Base-by-base conservation (phyloP, 2,329 filamentous ascomycete genomes). In the Fusarium equiseti region DNA sequence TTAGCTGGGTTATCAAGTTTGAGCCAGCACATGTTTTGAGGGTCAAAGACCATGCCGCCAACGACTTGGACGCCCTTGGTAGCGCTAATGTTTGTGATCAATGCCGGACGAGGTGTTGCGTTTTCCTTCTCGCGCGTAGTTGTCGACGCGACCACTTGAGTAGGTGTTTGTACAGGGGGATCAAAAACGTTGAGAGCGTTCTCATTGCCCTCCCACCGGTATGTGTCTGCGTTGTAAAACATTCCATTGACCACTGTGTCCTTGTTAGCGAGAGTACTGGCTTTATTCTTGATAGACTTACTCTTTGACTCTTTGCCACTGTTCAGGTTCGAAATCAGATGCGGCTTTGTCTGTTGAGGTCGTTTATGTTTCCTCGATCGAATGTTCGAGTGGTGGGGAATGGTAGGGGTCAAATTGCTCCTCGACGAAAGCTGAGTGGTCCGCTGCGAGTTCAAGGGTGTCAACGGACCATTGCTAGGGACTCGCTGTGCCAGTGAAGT, bases 1-100 rank as follows among this genome's bases (percentile, higher is more conserved):
- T 83, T 83, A n/a, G 79, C 79, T 31, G 85, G 78, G 20, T 83
- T 80, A 49, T 86, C 84, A 67, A 96, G 85, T 80, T 97, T 98
- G 60, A 98, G 87, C 96, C 96, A 99, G 79, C 94, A 97, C 95
- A 99, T 98, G 74, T 93, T 93, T 68, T 94, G 91, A 6, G 96
- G 96, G 77, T 99, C 96, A 79, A 98, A 99, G 12, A 98, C 92
- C 96, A 99, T 99, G 73, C 94, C 94, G n/a, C 94, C 93, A 62
- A 98, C 94, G 38, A 98, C 92, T 81, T 98, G 95, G 16, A 97
- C 92, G 67, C 94, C 95, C 76, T 95, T 93, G 66, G 91, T 90
- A 7, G 90, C 87, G 58, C 92, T 92, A 71, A 98, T 93, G 72
- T 97, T 96, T 50, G 94, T 94, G 75, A 99, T 99, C 20, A 99